Conservation (phyloP, 192 early-diverging fungal species). For the Coemansia sp. region DNA sequence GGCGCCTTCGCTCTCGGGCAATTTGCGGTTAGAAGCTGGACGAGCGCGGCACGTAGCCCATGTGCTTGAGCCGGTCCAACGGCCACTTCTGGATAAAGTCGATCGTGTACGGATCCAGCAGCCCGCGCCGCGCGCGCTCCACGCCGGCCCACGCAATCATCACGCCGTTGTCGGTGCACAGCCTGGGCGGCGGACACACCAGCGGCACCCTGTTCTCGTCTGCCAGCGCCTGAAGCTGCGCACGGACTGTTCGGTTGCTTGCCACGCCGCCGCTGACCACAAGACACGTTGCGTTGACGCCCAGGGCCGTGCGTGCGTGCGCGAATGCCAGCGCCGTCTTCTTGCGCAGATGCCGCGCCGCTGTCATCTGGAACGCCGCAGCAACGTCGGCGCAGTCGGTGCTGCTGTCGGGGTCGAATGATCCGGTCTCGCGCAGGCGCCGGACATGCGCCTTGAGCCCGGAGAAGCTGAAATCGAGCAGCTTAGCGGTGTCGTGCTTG, state of each 20-base stretch:
- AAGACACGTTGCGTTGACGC: conserved; percentile 49
- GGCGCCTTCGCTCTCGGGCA: background rate
- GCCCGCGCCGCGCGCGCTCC: conserved; percentile 64
- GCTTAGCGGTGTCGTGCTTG: conserved; percentile 47
- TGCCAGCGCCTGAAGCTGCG: conserved; percentile 46
- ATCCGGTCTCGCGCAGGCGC: conserved; percentile 42
- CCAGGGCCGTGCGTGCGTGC: conserved; percentile 43
- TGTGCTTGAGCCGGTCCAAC: conserved; percentile 57
- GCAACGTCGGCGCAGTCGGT: conserved; percentile 63
- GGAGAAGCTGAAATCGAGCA: conserved; percentile 71
- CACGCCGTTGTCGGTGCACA: conserved; percentile 82
- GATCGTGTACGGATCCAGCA: conserved; percentile 70
- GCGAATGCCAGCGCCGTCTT: conserved; percentile 62
- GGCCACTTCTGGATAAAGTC: conserved; percentile 77
- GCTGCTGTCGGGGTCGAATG: conserved; percentile 20
- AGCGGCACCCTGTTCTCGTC: conserved; percentile 49
- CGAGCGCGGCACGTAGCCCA: conserved; percentile 18
- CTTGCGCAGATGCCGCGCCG: conserved; percentile 61
- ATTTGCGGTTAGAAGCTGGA: conserved; percentile 19
- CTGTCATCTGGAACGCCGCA: conserved; percentile 68
- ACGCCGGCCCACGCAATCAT: conserved; percentile 87
- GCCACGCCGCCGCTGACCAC: conserved; percentile 80
- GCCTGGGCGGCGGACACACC: conserved; percentile 71
- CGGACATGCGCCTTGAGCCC: conserved; percentile 70
- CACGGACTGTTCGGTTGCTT: conserved; percentile 65